Evolutionary conservation across 1,284 basidiomycete species (phyloP).

Genomic region (Leucoagaricus sp.): DNA sequence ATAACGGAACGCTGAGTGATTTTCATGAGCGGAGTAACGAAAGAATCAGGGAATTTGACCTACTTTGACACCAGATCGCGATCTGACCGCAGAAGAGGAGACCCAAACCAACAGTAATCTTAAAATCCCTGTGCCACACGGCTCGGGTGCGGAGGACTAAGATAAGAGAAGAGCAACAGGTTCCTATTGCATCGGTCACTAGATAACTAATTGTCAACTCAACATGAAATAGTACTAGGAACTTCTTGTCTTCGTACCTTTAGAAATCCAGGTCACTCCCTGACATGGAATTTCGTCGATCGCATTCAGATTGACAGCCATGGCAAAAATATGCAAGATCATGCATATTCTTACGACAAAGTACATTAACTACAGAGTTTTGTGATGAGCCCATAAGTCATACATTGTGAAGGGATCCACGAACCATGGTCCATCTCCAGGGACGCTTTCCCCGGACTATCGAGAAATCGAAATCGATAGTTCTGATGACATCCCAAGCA

Average conservation of each 20-base stretch:
- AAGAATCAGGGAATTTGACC: background rate
- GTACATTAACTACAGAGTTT: slow-evolving; percentile 26
- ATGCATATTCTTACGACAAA: slow-evolving; percentile 32
- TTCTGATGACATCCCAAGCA: slow-evolving; percentile 32
- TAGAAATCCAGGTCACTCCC: slow-evolving; percentile 32
- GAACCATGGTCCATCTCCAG: slow-evolving; percentile 36
- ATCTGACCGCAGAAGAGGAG: slow-evolving; percentile 30
- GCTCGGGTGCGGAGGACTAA: slow-evolving; percentile 33
- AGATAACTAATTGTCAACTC: background rate
- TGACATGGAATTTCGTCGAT: slow-evolving; percentile 33
- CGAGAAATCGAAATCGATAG: slow-evolving; percentile 31
- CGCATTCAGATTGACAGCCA: slow-evolving; percentile 34
- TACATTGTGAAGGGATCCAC: background rate
- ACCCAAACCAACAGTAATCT: slow-evolving; percentile 23
- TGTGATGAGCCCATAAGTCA: background rate
- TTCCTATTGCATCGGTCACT: slow-evolving; percentile 35
- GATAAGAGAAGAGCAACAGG: slow-evolving; percentile 33
- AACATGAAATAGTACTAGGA: too few relatives aligned
- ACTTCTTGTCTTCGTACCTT: slow-evolving; percentile 29
- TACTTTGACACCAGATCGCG: slow-evolving; percentile 33
- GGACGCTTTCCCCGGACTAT: slow-evolving; percentile 28
- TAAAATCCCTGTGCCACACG: slow-evolving; percentile 31
- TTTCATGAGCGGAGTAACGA: background rate
- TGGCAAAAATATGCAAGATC: slow-evolving; percentile 32
- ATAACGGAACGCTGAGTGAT: slow-evolving; percentile 29